A percentile compares a stretch with the other conserved stretches of the same genome.
phyloP scores from a whole-genome alignment of 225 moss, liverwort and hornwort species.

The Neckera pumila region DNA sequence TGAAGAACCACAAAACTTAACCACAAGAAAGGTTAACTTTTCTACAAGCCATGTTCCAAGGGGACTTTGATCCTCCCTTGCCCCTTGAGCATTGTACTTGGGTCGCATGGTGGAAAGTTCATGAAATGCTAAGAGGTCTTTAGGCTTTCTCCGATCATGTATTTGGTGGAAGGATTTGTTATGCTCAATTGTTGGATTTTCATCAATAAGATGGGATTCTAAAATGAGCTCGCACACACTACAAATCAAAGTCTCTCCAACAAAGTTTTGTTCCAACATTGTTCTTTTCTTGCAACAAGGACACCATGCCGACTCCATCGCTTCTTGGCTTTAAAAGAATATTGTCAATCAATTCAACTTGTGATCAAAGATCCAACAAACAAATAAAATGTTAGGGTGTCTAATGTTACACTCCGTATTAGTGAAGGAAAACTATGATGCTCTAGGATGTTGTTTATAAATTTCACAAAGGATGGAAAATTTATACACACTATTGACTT shows the following conservation, averaged over 20 bases:
- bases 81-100: neutral
- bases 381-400: too few relatives aligned
- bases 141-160: neutral
- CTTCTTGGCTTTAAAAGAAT: neutral
- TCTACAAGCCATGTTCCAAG: neutral
- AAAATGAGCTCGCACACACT: neutral
- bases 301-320: neutral
- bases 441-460: neutral
- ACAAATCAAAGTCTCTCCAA: neutral
- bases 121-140: neutral
- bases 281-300: neutral
- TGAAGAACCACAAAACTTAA: neutral
- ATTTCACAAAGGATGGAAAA: neutral
- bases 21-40: neutral
- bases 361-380: neutral
- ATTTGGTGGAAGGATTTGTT: rapidly evolving
- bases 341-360: neutral
- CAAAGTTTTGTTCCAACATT: neutral
- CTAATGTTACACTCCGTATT: neutral
- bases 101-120: neutral
- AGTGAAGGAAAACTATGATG: neutral
- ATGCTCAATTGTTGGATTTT: neutral
- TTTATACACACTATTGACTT: neutral
- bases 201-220: neutral
- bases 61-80: neutral